Base-by-base conservation (phyloP, 371 early-diverging fungal species). In the Syncephalastrum sp. region DNA sequence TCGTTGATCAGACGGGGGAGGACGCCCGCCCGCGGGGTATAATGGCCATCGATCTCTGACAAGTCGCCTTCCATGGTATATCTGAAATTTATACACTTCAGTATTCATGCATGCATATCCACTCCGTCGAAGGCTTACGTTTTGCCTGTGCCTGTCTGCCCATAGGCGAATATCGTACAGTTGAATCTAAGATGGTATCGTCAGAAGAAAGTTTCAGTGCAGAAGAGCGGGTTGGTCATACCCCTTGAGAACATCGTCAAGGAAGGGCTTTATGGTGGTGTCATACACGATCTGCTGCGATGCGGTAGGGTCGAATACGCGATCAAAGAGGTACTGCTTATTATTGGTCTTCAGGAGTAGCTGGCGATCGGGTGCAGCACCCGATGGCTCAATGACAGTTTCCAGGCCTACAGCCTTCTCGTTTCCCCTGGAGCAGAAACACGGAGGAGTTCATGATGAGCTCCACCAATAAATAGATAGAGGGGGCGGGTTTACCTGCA, bases 141-240 rank as follows among this genome's bases (percentile, higher is more conserved):
- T 63, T 93, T 93, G 48, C 97, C 97, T 0, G 96, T 92, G 33
- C 96, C 95, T 1, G 95, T 97, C 70, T 95, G 91, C 3, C 92
- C 98, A 67, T 97, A 98, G 2, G 97, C 97, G 70, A 98, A 94
- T 24, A 97, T 89, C 19, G 96, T 96, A 71, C 97, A 96, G 72
- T 95, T 97, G 75, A 88, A 96, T 33, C 38, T 33, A 33, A 10
- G 38, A 1, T 33, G 38, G 0, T 10, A 5, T 10, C 8, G 10
- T 33, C 38, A 33, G 38, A 33, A 33, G 38, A 33, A 33, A 2
- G 5, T 10, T 6, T 33, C 10, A 33, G 2, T 0, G 7, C 38
- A 33, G 5, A 12, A 29, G 7, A 7, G 7, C 29, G 6, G 29
- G 29, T 21, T 1, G 7, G 7, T 27, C 38, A 10, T 33, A 33